Evolutionary conservation across 2,329 filamentous ascomycete species (phyloP).

Genomic region (Cladophialophora carrionii): DNA sequence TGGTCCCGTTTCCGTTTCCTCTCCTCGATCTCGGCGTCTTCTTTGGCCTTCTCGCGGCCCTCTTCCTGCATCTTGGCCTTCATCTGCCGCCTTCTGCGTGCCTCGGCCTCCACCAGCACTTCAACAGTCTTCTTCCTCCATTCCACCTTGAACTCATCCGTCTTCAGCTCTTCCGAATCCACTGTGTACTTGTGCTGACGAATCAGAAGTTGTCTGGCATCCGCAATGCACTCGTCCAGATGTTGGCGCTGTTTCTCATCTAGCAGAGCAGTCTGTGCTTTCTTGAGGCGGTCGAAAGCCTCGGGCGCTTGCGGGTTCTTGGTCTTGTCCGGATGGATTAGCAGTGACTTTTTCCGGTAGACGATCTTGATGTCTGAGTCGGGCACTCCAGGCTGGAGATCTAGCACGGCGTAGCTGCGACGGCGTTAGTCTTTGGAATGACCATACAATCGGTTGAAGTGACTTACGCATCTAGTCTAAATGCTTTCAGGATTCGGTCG

Average conservation of each 20-base stretch:
- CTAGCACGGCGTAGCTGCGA: constrained; percentile 82
- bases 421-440: constrained; percentile 23
- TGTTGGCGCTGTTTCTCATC: constrained; percentile 88
- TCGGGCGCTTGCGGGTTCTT: constrained; percentile 87
- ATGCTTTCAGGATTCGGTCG: constrained; percentile 88
- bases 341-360: constrained; percentile 96
- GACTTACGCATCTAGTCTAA: constrained; percentile 72
- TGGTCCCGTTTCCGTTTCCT: constrained; percentile 86
- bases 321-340: constrained; percentile 98
- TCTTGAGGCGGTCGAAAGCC: constrained; percentile 94
- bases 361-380: constrained; percentile 93
- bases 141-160: constrained; percentile 76
- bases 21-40: constrained; percentile 80
- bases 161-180: constrained; percentile 77
- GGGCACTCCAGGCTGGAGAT: constrained; percentile 90
- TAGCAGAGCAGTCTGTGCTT: constrained; percentile 86
- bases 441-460: neutral
- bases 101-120: constrained; percentile 91
- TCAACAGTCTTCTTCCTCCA: constrained; percentile 90
- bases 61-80: constrained; percentile 98
- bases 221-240: constrained; percentile 92
- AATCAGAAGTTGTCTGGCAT: constrained; percentile 92
- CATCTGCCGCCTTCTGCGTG: constrained; percentile 77
- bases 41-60: constrained; percentile 80
- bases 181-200: constrained; percentile 94